phyloP scores from a whole-genome alignment of 495 filamentous ascomycete genomes.

The Rhypophila decipiens region DNA sequence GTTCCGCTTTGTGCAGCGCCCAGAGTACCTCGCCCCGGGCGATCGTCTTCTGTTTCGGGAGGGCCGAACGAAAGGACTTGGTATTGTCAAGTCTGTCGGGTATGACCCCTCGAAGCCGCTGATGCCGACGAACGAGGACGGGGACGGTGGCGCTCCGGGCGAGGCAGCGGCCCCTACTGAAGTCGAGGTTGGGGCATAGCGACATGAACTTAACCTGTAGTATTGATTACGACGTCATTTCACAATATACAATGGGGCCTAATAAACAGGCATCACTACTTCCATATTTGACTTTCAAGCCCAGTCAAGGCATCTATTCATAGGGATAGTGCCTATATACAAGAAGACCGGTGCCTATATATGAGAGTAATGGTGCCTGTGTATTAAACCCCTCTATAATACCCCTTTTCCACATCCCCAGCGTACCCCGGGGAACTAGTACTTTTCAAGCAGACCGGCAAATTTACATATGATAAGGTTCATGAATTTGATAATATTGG shows the following conservation, averaged over 20 bases:
- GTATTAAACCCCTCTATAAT: too few species aligned
- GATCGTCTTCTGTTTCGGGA: conserved; percentile 91
- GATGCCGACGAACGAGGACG: conserved; percentile 18
- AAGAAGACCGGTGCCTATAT: too few species aligned
- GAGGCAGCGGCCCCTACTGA: background rate
- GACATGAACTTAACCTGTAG: too few species aligned
- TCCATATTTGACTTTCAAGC: background rate
- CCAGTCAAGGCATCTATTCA: too few species aligned
- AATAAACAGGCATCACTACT: background rate
- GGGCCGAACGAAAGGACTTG: conserved; percentile 89
- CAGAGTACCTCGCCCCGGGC: conserved; percentile 83
- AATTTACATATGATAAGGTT: too few species aligned
- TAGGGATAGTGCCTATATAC: too few species aligned
- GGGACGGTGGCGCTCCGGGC: conserved; percentile 7
- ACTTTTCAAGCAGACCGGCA: too few species aligned
- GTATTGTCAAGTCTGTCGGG: conserved; percentile 86
- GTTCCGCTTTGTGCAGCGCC: conserved; percentile 92
- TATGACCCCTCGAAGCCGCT: conserved; percentile 60
- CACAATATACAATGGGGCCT: background rate
- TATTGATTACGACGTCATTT: too few species aligned
- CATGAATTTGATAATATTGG: too few species aligned
- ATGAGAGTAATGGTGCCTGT: too few species aligned
- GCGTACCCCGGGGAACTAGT: too few species aligned
- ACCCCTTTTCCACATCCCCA: too few species aligned
- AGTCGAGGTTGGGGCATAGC: conserved; percentile 8